Conservation (phyloP, 345 rosid genomes). For the Nasturtium officinale region DNA sequence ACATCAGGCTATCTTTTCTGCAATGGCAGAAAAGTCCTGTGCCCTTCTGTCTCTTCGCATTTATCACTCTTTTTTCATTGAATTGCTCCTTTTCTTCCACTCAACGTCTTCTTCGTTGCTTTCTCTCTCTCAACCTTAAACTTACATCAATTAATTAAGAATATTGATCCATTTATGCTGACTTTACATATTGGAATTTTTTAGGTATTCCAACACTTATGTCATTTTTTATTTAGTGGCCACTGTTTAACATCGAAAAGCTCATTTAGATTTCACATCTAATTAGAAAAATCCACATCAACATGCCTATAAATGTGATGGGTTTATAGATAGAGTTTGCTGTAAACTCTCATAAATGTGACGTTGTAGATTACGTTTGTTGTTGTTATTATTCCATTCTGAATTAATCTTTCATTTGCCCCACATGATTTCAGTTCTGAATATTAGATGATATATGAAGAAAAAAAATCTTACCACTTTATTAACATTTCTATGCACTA, state of each 20-base stretch:
- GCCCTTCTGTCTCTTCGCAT: slow-evolving; percentile 50
- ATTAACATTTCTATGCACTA: not conserved
- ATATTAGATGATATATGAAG: not conserved
- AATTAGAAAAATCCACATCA: slow-evolving; percentile 36
- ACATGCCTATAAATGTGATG: slow-evolving; percentile 35
- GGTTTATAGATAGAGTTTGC: slow-evolving; percentile 33
- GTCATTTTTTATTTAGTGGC: slow-evolving; percentile 20
- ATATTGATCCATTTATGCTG: slow-evolving; percentile 41
- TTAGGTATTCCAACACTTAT: slow-evolving; percentile 31
- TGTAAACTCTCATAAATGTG: slow-evolving; percentile 21
- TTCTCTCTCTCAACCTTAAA: slow-evolving; percentile 36
- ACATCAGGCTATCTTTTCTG: slow-evolving; percentile 50
- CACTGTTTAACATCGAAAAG: slow-evolving; percentile 15
- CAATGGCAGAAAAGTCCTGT: slow-evolving; percentile 47
- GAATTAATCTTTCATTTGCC: slow-evolving; percentile 2
- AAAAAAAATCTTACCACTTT: not conserved
- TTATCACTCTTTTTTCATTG: slow-evolving; percentile 39
- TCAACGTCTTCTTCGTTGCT: not conserved
- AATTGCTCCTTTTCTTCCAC: slow-evolving; percentile 11
- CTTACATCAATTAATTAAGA: slow-evolving; percentile 40
- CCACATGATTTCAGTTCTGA: not conserved
- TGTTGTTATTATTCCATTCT: slow-evolving; percentile 6
- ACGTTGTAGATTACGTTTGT: slow-evolving; percentile 12
- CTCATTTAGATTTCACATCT: slow-evolving; percentile 34
- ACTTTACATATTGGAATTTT: slow-evolving; percentile 30